Evolutionary conservation across 2,329 filamentous ascomycete genomes (phyloP).

Genomic region (Xylaria multiplex): DNA sequence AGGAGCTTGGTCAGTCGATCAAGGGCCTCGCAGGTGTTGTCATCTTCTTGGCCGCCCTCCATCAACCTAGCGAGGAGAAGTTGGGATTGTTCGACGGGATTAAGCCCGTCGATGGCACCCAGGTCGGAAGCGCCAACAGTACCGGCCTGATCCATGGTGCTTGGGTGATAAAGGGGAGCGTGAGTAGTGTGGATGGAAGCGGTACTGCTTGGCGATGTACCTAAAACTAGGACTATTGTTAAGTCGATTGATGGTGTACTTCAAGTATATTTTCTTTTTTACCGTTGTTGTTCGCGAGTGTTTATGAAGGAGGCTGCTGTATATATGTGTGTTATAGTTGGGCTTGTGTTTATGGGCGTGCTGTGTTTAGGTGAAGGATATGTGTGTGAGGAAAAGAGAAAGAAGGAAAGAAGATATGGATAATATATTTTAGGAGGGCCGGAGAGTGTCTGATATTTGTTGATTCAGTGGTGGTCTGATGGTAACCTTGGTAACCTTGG

Average conservation of each 20-base stretch:
- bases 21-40: constrained; percentile 71
- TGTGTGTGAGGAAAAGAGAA: background rate
- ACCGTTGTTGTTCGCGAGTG: background rate
- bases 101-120: constrained; percentile 44
- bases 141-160: constrained; percentile 47
- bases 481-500: too few species aligned
- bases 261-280: background rate
- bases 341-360: background rate
- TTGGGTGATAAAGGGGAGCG: background rate
- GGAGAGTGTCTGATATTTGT: background rate
- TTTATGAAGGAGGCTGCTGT: background rate
- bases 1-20: constrained; percentile 69
- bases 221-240: background rate
- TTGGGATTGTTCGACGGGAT: constrained; percentile 68
- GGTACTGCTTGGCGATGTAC: background rate
- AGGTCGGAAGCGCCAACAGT: constrained; percentile 42
- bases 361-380: background rate
- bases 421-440: background rate
- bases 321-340: background rate
- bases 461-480: background rate
- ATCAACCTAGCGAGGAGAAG: constrained; percentile 88
- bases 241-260: background rate
- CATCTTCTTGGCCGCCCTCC: constrained; percentile 87
- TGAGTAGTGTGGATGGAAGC: background rate
- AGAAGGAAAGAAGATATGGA: background rate